Evolutionary conservation across 1,139 yeast species (phyloP).

Genomic region (Pichia inconspicua): DNA sequence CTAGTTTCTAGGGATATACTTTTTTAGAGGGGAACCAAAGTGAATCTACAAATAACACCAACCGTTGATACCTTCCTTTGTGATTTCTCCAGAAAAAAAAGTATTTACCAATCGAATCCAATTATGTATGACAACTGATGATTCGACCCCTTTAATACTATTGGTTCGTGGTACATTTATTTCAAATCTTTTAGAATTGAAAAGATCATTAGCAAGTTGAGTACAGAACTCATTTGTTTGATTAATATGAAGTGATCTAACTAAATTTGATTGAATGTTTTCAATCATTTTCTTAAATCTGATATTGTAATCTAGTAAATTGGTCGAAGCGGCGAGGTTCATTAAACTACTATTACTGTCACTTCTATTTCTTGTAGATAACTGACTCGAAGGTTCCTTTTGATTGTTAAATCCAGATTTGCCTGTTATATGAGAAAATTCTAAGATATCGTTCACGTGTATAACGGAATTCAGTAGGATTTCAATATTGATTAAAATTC

Average conservation of each 20-base stretch:
- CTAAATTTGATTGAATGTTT: constrained; percentile 8
- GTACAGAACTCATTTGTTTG: constrained; percentile 12
- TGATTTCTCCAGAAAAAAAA: constrained; percentile 11
- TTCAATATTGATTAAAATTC: constrained; percentile 16
- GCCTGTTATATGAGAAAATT: not conserved
- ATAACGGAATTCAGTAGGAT: constrained; percentile 19
- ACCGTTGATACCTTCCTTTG: constrained; percentile 16
- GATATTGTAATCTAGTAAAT: constrained; percentile 7
- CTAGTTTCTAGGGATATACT: no score
- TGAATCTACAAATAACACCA: constrained; percentile 11
- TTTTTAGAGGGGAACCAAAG: not conserved
- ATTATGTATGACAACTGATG: constrained; percentile 10
- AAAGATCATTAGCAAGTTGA: constrained; percentile 3
- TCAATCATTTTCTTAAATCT: constrained; percentile 13
- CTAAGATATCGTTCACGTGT: constrained; percentile 14
- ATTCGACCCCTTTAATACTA: constrained; percentile 11
- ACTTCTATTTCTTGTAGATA: constrained; percentile 4
- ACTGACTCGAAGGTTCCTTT: not conserved
- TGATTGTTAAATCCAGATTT: not conserved
- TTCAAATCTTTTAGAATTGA: constrained; percentile 3
- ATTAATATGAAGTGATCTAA: constrained; percentile 10
- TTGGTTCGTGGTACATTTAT: constrained; percentile 14
- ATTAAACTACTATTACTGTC: not conserved
- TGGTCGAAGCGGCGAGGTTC: not conserved
- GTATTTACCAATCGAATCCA: constrained; percentile 14